A percentile compares a stretch with the other conserved stretches of the same genome.
Evolutionary conservation across 148 eudicot genomes (phyloP).

Genomic region (Chenopodium berlandieri): DNA sequence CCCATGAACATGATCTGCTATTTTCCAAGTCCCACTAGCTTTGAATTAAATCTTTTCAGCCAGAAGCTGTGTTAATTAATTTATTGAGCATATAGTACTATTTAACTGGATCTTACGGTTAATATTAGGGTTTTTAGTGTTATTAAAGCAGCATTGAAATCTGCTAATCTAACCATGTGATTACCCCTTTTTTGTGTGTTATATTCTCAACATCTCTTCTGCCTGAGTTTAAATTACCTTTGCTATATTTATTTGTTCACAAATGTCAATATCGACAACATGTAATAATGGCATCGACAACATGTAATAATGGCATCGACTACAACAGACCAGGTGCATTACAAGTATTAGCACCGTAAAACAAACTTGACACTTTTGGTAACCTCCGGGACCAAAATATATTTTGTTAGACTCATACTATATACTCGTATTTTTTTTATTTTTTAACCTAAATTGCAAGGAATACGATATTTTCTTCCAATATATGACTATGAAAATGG

Average conservation of each 20-base stretch:
- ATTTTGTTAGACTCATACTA: too few species aligned
- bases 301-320: too few species aligned
- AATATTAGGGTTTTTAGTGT: background rate
- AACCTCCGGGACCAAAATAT: too few species aligned
- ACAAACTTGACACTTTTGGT: background rate
- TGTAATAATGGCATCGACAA: too few species aligned
- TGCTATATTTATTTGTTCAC: background rate
- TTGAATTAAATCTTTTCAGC: background rate
- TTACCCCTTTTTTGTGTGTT: background rate
- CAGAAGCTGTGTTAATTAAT: background rate
- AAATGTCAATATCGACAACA: background rate
- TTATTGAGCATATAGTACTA: background rate
- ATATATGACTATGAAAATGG: too few species aligned
- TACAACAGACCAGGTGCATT: too few species aligned
- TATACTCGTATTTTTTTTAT: too few species aligned
- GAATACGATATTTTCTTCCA: too few species aligned
- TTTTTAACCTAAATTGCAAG: too few species aligned
- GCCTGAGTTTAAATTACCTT: background rate
- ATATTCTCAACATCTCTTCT: background rate
- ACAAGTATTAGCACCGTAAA: too few species aligned
- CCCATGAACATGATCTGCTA: background rate
- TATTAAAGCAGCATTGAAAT: background rate
- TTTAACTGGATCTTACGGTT: background rate
- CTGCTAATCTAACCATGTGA: slow-evolving; percentile 9
- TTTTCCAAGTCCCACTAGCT: background rate